Conservation (phyloP, 164 flowering plant species). For the Magnolia kwangsiensis region DNA sequence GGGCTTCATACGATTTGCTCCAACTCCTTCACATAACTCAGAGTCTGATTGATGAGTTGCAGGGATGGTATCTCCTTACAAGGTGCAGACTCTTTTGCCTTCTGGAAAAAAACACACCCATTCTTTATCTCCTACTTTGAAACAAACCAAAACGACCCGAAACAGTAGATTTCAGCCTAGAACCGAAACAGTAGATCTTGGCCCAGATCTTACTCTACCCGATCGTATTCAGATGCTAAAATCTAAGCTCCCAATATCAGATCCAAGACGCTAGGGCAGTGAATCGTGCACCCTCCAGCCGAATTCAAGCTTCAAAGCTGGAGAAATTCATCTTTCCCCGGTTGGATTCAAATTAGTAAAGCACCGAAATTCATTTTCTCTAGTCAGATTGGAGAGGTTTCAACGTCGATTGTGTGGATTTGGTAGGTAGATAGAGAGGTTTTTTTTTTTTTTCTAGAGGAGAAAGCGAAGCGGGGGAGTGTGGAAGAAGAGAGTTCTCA, state of each 20-base stretch:
- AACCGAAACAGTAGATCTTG: too few species aligned
- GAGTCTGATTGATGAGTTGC: conserved; percentile 92
- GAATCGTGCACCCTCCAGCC: not conserved
- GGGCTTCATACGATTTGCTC: conserved; percentile 74
- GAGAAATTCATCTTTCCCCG: not conserved
- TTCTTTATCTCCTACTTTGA: too few species aligned
- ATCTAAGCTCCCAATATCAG: not conserved
- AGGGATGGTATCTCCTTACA: conserved; percentile 92
- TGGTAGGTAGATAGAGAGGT: not conserved
- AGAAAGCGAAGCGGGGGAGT: not conserved
- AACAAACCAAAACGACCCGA: too few species aligned
- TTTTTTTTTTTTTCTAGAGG: not conserved
- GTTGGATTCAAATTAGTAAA: too few species aligned
- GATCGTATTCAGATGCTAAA: not conserved
- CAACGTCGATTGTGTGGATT: too few species aligned
- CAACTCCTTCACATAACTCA: conserved; percentile 90
- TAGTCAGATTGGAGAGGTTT: not conserved
- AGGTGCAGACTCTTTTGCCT: conserved; percentile 76
- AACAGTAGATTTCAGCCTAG: too few species aligned
- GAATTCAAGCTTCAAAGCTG: not conserved
- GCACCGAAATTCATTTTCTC: too few species aligned
- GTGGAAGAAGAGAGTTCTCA: too few species aligned
- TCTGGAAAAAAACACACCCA: too few species aligned
- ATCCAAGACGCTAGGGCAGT: not conserved
- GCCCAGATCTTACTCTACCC: too few species aligned